Evolutionary conservation across 495 filamentous ascomycete species (phyloP).

Genomic region (Penicillium cinerascens): DNA sequence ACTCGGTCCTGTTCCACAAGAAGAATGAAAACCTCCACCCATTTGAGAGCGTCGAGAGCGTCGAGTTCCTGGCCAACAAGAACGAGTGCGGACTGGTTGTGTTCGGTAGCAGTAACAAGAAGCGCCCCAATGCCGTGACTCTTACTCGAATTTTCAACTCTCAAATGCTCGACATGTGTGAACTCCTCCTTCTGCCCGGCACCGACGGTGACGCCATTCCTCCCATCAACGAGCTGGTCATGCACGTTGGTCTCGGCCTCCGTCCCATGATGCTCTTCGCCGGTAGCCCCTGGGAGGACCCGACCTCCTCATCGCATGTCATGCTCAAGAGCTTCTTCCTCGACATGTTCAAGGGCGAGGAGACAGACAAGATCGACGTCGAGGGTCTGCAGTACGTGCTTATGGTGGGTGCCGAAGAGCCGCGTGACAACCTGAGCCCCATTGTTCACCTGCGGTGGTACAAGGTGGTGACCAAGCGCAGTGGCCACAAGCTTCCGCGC

Average conservation of each 20-base stretch:
- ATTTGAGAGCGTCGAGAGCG: slow-evolving; percentile 80
- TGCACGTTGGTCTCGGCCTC: slow-evolving; percentile 64
- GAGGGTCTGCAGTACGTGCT: slow-evolving; percentile 90
- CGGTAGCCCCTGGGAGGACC: slow-evolving; percentile 78
- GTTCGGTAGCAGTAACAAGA: slow-evolving; percentile 83
- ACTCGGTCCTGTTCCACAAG: slow-evolving; percentile 85
- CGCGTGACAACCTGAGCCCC: slow-evolving; percentile 58
- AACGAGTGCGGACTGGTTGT: slow-evolving; percentile 83
- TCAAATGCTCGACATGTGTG: slow-evolving; percentile 89
- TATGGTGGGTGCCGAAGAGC: slow-evolving; percentile 74
- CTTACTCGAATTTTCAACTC: slow-evolving; percentile 77
- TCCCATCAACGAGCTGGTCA: slow-evolving; percentile 80
- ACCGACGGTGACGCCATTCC: slow-evolving; percentile 56
- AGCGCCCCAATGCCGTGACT: slow-evolving; percentile 85
- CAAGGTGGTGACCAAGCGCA: slow-evolving; percentile 76
- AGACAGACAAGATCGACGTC: slow-evolving; percentile 77
- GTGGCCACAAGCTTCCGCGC: slow-evolving; percentile 79
- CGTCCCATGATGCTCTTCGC: slow-evolving; percentile 86
- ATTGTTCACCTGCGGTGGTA: slow-evolving; percentile 79
- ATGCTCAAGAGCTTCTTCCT: slow-evolving; percentile 82
- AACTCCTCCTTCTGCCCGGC: slow-evolving; percentile 73
- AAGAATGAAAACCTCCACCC: slow-evolving; percentile 86
- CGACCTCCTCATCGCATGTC: slow-evolving; percentile 67
- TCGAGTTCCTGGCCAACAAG: slow-evolving; percentile 93
- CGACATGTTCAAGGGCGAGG: slow-evolving; percentile 84